Conservation (phyloP, 164 flowering plant genomes). For the Tetrastigma voinierianum region DNA sequence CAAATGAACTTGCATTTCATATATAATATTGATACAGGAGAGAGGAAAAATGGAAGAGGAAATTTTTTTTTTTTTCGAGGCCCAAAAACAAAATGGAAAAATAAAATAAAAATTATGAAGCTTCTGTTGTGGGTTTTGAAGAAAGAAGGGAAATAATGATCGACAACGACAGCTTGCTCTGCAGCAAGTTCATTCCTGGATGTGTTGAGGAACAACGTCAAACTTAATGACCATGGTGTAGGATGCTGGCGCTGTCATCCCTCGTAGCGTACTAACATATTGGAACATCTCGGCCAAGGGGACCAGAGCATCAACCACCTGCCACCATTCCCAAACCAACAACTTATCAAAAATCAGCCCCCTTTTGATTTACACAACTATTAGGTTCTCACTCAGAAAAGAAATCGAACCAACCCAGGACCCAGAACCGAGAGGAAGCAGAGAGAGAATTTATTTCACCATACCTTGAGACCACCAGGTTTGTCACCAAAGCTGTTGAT, state of each 20-base stretch:
- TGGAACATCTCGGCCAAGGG: slow-evolving; percentile 98
- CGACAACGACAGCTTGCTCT: slow-evolving; percentile 73
- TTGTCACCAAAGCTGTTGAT: slow-evolving; percentile 89
- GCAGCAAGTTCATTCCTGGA: slow-evolving; percentile 84
- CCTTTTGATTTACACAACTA: no score
- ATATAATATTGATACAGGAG: no score
- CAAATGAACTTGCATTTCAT: no score
- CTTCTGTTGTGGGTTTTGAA: no score
- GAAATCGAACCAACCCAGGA: no score
- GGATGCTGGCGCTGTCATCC: slow-evolving; percentile 96
- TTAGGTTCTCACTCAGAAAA: no score
- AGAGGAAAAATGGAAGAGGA: no score
- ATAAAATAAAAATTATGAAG: no score
- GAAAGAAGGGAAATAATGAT: slow-evolving; percentile 36
- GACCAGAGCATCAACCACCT: slow-evolving; percentile 90
- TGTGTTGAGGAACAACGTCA: slow-evolving; percentile 94
- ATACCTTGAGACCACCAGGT: slow-evolving; percentile 97
- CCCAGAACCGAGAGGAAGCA: no score
- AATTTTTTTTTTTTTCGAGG: no score
- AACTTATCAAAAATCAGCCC: no score
- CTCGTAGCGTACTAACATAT: slow-evolving; percentile 86
- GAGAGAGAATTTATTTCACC: slow-evolving; percentile 1
- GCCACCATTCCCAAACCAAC: slow-evolving; percentile 21
- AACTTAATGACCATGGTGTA: slow-evolving; percentile 93
- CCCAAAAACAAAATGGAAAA: no score